A percentile compares a stretch with the other conserved stretches of the same genome.
These are phyloP conservation scores for Leccinellum luteum DNA, from an alignment of 768 basidiomycete species.

Conservation along the genomic window DNA sequence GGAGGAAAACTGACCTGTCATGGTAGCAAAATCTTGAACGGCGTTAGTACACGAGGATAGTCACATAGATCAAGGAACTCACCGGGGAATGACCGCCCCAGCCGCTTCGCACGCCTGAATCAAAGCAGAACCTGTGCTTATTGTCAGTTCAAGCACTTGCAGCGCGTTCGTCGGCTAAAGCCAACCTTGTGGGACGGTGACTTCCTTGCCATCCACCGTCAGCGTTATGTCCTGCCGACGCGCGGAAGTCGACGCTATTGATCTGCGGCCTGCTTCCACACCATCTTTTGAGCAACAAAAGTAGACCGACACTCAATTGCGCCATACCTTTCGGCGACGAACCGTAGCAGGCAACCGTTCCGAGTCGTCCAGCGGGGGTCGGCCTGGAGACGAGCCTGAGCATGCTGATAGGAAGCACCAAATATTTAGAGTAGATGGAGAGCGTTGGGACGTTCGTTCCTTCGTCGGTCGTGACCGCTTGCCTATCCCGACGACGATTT, in stretches of 20 bases:
- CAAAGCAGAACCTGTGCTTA: conserved; percentile 81
- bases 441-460: conserved; percentile 4
- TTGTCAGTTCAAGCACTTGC: conserved; percentile 7
- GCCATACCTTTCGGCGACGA: conserved; percentile 36
- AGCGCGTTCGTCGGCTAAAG: conserved; percentile 11
- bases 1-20: conserved; percentile 55
- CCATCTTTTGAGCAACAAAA: conserved; percentile 2
- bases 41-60: conserved; percentile 12
- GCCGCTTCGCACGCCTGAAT: conserved; percentile 96
- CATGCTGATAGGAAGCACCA: conserved; percentile 41
- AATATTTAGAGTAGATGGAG: conserved; percentile 9
- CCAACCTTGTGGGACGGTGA: conserved; percentile 93
- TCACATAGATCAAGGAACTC: conserved; percentile 14
- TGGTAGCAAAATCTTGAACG: conserved; percentile 74
- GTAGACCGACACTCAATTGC: background rate
- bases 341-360: conserved; percentile 50
- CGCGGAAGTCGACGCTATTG: conserved; percentile 63
- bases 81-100: conserved; percentile 80
- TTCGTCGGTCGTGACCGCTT: conserved; percentile 12
- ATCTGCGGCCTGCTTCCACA: conserved; percentile 47
- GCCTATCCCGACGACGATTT: conserved; percentile 25
- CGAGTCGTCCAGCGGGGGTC: conserved; percentile 66
- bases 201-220: conserved; percentile 95
- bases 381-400: conserved; percentile 70
- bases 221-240: conserved; percentile 81